phyloP scores from a whole-genome alignment of 2,329 filamentous ascomycete genomes.

The Epichloe uncinata region DNA sequence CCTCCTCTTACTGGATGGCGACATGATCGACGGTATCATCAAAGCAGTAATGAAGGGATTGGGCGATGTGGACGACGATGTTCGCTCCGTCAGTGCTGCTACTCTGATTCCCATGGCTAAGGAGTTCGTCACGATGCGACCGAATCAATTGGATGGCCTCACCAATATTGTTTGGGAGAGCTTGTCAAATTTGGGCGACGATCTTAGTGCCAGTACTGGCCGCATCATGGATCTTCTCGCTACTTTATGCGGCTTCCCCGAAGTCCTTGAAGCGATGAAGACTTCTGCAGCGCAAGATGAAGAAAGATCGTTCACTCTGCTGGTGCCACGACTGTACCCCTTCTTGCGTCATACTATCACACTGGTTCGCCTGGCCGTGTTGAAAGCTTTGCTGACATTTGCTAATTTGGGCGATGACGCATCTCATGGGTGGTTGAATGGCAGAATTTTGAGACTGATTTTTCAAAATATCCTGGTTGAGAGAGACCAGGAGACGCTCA shows the following conservation, averaged over 20 bases:
- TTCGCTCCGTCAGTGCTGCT: slow-evolving; percentile 92
- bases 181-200: slow-evolving; percentile 89
- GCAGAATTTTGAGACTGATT: slow-evolving; percentile 72
- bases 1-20: slow-evolving; percentile 66
- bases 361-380: slow-evolving; percentile 81
- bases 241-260: slow-evolving; percentile 85
- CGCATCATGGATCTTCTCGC: slow-evolving; percentile 97
- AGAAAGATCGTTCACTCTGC: slow-evolving; percentile 77
- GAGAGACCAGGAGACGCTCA: slow-evolving; percentile 69
- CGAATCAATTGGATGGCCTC: slow-evolving; percentile 61
- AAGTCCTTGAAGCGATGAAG: slow-evolving; percentile 92
- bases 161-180: slow-evolving; percentile 97
- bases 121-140: slow-evolving; percentile 80
- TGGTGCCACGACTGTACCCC: slow-evolving; percentile 88
- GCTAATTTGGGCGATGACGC: slow-evolving; percentile 66
- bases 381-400: slow-evolving; percentile 88
- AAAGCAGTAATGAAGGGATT: slow-evolving; percentile 90
- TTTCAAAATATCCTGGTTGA: slow-evolving; percentile 96
- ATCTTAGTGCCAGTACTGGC: slow-evolving; percentile 91
- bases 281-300: slow-evolving; percentile 69
- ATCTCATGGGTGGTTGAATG: slow-evolving; percentile 87
- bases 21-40: slow-evolving; percentile 86
- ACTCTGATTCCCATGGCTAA: slow-evolving; percentile 92
- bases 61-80: slow-evolving; percentile 84
- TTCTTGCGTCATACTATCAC: slow-evolving; percentile 96